Evolutionary conservation across 371 early-diverging fungal genomes (phyloP).

Genomic region (Neoconidiobolus thromboides): DNA sequence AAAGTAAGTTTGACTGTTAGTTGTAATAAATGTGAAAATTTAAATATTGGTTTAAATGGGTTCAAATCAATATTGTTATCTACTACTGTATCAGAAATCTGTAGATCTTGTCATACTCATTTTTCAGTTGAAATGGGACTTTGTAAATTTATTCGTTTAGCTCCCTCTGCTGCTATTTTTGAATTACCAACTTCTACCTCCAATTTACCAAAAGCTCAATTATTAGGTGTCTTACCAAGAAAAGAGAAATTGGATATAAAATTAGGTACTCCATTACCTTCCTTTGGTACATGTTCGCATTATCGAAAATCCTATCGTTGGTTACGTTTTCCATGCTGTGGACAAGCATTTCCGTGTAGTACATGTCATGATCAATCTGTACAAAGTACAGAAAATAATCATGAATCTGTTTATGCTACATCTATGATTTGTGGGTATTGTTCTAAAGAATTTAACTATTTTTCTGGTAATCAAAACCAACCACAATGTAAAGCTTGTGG

Average conservation of each 20-base stretch:
- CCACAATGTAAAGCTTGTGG: slow-evolving; percentile 41
- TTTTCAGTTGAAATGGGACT: not conserved
- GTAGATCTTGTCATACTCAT: not conserved
- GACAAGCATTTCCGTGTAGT: slow-evolving; percentile 78
- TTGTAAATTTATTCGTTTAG: not conserved
- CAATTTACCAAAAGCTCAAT: not conserved
- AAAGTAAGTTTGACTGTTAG: not conserved
- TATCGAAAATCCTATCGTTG: slow-evolving; percentile 35
- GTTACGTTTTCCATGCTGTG: slow-evolving; percentile 91
- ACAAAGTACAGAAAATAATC: not conserved
- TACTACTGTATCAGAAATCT: not conserved
- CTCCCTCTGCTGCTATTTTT: not conserved
- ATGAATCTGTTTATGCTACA: slow-evolving; percentile 19
- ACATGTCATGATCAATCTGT: slow-evolving; percentile 56
- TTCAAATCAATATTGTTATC: not conserved
- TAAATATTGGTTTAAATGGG: not conserved
- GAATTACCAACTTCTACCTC: not conserved
- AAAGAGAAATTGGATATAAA: not conserved
- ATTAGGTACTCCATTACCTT: slow-evolving; percentile 10
- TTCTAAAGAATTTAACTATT: slow-evolving; percentile 58
- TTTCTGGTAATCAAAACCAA: slow-evolving; percentile 4
- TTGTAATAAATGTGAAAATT: not conserved
- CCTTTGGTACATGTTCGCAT: slow-evolving; percentile 1
- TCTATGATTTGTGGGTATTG: slow-evolving; percentile 89
- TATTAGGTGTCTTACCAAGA: not conserved